Evolutionary conservation across 2,329 filamentous ascomycete genomes (phyloP).

Genomic region (Dothideomycetes sp.): DNA sequence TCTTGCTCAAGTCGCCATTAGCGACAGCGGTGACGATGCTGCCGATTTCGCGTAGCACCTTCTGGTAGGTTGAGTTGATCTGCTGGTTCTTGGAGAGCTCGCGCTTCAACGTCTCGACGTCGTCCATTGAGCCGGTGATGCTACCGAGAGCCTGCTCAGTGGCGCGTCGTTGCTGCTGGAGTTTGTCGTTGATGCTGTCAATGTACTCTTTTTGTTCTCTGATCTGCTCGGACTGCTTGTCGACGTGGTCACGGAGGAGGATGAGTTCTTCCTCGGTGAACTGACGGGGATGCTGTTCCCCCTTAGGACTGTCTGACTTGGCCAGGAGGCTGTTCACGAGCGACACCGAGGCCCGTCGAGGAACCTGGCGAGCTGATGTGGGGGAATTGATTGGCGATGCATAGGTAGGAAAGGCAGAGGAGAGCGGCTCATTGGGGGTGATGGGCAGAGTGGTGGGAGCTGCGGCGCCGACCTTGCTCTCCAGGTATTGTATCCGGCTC

Average conservation of each 20-base stretch:
- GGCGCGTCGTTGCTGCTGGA: conserved; percentile 74
- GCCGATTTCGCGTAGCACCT: conserved; percentile 89
- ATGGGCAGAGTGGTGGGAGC: conserved; percentile 49
- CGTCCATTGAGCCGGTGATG: conserved; percentile 73
- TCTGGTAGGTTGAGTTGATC: conserved; percentile 97
- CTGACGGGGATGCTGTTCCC: conserved; percentile 35
- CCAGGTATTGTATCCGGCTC: conserved; percentile 68
- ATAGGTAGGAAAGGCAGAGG: conserved; percentile 49
- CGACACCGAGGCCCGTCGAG: conserved; percentile 22
- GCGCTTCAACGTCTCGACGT: conserved; percentile 79
- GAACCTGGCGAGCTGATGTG: conserved; percentile 17
- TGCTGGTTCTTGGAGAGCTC: conserved; percentile 96
- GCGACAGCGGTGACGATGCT: conserved; percentile 96
- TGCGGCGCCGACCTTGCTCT: conserved; percentile 54
- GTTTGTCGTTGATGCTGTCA: conserved; percentile 71
- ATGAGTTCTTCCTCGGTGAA: conserved; percentile 75
- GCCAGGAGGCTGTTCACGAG: conserved; percentile 43
- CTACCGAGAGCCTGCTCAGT: conserved; percentile 71
- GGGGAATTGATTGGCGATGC: conserved; percentile 24
- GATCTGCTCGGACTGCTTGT: conserved; percentile 87
- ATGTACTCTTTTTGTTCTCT: conserved; percentile 79
- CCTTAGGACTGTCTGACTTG: conserved; percentile 39
- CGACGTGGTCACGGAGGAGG: conserved; percentile 79
- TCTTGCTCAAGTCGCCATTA: conserved; percentile 89
- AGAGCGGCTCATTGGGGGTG: conserved; percentile 61